Evolutionary conservation across 306 rosid genomes (phyloP).

Genomic region (Cicer cuneatum): DNA sequence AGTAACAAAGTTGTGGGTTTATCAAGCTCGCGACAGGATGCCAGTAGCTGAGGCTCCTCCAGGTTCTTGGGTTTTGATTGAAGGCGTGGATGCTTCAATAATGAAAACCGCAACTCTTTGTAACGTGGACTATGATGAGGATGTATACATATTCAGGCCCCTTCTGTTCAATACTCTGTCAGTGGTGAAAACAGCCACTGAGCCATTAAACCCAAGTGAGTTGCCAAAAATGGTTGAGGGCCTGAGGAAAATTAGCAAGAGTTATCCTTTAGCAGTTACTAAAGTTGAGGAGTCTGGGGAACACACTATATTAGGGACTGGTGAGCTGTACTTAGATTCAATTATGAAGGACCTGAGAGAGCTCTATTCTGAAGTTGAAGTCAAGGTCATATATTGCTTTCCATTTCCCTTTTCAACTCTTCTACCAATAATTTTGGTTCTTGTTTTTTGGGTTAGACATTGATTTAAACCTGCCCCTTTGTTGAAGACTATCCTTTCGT

Average conservation of each 20-base stretch:
- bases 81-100: conserved; percentile 98
- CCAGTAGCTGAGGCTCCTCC: conserved; percentile 96
- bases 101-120: conserved; percentile 98
- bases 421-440: not conserved
- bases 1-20: conserved; percentile 94
- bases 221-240: conserved; percentile 99
- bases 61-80: conserved; percentile 97
- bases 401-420: conserved; percentile 4
- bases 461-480: conserved; percentile 31
- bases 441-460: not conserved
- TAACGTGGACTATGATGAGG: conserved; percentile 80
- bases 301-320: conserved; percentile 94
- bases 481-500: conserved; percentile 44
- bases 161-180: conserved; percentile 95
- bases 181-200: conserved; percentile 97
- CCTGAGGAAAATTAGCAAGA: conserved; percentile 95
- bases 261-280: conserved; percentile 96
- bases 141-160: conserved; percentile 89
- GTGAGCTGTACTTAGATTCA: conserved; percentile 98
- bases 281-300: conserved; percentile 99
- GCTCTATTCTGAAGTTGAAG: conserved; percentile 98
- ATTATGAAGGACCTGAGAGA: conserved; percentile 99
- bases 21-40: conserved; percentile 95
- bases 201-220: conserved; percentile 97
- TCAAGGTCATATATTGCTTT: conserved; percentile 63